Percentiles rank a stretch among this genome's conserved stretches.
Conservation (phyloP, 2,329 filamentous ascomycete genomes). For the Arthrobotrys conoides region DNA sequence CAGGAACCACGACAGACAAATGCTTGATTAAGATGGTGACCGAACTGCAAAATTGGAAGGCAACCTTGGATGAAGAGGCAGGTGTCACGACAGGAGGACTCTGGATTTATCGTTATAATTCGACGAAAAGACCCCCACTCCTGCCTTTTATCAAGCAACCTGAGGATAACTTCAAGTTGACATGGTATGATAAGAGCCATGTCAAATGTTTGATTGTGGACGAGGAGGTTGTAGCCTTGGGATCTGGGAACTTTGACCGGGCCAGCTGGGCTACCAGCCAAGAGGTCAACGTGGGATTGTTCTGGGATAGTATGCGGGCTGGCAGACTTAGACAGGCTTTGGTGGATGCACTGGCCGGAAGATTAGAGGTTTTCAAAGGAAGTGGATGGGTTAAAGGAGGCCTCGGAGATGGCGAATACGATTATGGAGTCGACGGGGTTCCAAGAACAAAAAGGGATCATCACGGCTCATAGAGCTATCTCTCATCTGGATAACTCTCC, state of each 20-base stretch:
- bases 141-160: slow-evolving; percentile 48
- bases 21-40: slow-evolving; percentile 75
- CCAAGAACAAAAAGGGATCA: slow-evolving; percentile 32
- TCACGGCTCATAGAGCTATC: too few species aligned
- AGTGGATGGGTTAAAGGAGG: slow-evolving; percentile 51
- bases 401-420: slow-evolving; percentile 28
- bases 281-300: slow-evolving; percentile 79
- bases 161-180: slow-evolving; percentile 65
- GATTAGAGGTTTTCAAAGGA: slow-evolving; percentile 54
- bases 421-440: slow-evolving; percentile 41
- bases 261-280: slow-evolving; percentile 91
- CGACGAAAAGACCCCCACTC: slow-evolving; percentile 38
- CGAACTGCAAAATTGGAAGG: slow-evolving; percentile 69
- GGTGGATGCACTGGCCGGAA: slow-evolving; percentile 53
- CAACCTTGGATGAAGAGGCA: slow-evolving; percentile 45
- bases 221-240: slow-evolving; percentile 76
- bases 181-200: slow-evolving; percentile 77
- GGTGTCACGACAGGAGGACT: slow-evolving; percentile 65
- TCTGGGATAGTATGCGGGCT: slow-evolving; percentile 67
- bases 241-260: slow-evolving; percentile 86
- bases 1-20: slow-evolving; percentile 76
- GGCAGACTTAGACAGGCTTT: slow-evolving; percentile 64
- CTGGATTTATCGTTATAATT: slow-evolving; percentile 71
- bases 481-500: neutral
- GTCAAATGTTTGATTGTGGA: slow-evolving; percentile 84